These are phyloP conservation scores for Diaporthe sp. DNA, from an alignment of 2,329 filamentous ascomycete species.

Conservation along the genomic window DNA sequence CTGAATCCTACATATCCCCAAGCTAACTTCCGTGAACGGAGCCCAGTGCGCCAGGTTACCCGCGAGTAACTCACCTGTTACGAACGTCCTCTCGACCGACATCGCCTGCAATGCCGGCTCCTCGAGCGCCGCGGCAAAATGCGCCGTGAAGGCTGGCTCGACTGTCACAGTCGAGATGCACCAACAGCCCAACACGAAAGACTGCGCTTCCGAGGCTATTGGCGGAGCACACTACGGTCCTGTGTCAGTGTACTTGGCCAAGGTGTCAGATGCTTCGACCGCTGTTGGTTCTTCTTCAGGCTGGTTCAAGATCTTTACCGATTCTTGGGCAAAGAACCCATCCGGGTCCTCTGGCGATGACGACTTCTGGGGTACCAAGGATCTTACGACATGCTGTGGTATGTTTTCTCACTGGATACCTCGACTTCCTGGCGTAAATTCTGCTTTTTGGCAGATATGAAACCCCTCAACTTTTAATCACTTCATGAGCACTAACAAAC, in stretches of 20 bases:
- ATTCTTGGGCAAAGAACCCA: constrained; percentile 53
- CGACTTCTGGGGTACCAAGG: constrained; percentile 61
- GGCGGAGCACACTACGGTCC: constrained; percentile 66
- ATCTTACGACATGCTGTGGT: constrained; percentile 55
- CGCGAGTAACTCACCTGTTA: constrained; percentile 63
- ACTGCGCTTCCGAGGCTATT: constrained; percentile 63
- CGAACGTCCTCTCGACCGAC: constrained; percentile 55
- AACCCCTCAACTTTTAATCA: background rate
- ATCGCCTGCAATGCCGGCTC: constrained; percentile 60
- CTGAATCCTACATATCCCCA: too few relatives aligned
- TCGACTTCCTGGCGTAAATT: background rate
- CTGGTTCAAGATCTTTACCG: constrained; percentile 67
- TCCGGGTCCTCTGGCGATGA: constrained; percentile 52
- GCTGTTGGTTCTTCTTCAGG: constrained; percentile 54
- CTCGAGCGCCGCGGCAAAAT: constrained; percentile 54
- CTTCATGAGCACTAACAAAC: background rate
- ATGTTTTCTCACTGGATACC: background rate
- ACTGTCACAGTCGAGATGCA: constrained; percentile 69
- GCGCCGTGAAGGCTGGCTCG: constrained; percentile 59
- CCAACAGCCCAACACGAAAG: constrained; percentile 51
- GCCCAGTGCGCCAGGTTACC: constrained; percentile 62
- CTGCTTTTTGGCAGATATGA: too few relatives aligned
- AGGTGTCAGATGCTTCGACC: constrained; percentile 59
- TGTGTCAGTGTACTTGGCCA: constrained; percentile 61
- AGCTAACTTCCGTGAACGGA: constrained; percentile 48